Conservation (phyloP, 2,329 filamentous ascomycete genomes). For the Knoxdaviesia proteae region DNA sequence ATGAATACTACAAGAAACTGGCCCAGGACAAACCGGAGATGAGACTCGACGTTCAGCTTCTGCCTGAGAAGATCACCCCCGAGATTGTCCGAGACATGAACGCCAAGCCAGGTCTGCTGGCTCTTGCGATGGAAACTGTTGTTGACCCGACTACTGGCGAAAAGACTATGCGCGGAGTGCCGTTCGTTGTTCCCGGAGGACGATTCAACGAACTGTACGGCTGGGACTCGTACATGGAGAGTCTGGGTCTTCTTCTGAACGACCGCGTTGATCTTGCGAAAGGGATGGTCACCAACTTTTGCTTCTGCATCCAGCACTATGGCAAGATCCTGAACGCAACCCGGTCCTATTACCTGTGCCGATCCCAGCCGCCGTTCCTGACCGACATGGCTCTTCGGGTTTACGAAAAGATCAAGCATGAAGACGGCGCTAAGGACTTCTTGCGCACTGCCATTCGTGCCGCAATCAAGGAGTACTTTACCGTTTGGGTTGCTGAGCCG, state of each 20-base stretch:
- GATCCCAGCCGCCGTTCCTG: constrained; percentile 88
- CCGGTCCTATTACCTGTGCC: constrained; percentile 80
- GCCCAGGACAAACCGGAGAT: constrained; percentile 64
- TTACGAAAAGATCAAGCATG: constrained; percentile 80
- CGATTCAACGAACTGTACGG: constrained; percentile 97
- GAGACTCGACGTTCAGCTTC: constrained; percentile 64
- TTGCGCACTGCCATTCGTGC: constrained; percentile 61
- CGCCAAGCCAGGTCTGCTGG: constrained; percentile 68
- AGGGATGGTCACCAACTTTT: constrained; percentile 89
- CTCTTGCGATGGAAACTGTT: constrained; percentile 69
- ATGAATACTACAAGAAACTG: constrained; percentile 70
- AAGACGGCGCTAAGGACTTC: constrained; percentile 63
- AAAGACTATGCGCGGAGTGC: constrained; percentile 55
- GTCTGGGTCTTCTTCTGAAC: constrained; percentile 68
- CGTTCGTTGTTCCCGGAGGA: constrained; percentile 93
- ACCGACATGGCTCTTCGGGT: constrained; percentile 93
- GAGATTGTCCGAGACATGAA: constrained; percentile 71
- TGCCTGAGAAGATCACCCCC: constrained; percentile 59
- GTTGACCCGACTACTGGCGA: constrained; percentile 46
- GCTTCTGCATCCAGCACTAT: constrained; percentile 96
- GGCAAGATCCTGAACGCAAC: constrained; percentile 97
- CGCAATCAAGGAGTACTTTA: constrained; percentile 92
- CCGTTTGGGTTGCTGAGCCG: constrained; percentile 65
- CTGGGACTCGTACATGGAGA: constrained; percentile 99
- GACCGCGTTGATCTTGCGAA: constrained; percentile 76